Evolutionary conservation across 2,329 filamentous ascomycete species (phyloP), one percentile per base, ranked within the genome.

Genomic region (Microcyclosporella mali): DNA sequence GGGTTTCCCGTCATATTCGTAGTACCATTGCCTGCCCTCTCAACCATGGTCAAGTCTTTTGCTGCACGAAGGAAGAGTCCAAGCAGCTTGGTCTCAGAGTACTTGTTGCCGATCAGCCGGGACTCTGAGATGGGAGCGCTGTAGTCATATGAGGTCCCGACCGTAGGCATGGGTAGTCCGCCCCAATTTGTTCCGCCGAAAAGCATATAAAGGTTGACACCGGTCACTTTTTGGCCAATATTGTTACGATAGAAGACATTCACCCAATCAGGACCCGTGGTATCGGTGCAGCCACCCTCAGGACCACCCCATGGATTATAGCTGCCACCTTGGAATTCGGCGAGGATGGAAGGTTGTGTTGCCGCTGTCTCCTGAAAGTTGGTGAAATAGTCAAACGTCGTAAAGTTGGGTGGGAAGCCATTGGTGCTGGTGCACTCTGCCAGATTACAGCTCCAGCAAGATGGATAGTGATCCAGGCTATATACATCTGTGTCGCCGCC

Each of bases 101-200:
- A 82, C 56, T 82, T 82, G 52, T 69, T 70, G 33, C 73, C 72
- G 15, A 82, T 74, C 8, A 66, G 65, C 10, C 79, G 70, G 51
- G 74, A 75, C 55, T 81, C 77, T 1, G 73, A 74, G 12, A 82
- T 77, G 0, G 79, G 78, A 3, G 77, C 74, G 4, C 74, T 78
- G 56, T 82, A 82, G 56, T 82, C 79, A 50, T 82, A 82, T 25
- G 75, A 79, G 2, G 74, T 77, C 1, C 72, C 77, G 21, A 78
- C 77, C 1, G 76, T 72, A 0, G 79, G 77, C 3, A 72, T 71
- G 10, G 77, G 73, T 21, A 79, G 63, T 36, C 72, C 73, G 4
- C 78, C 79, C 78, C 77, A 82, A 48, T 77, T 81, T 0, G 79
- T 82, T 2, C 79, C 79, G 3, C 79, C 79, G 40, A 73, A 83